These are phyloP conservation scores for Eucalyptus brandiana DNA, from an alignment of 345 rosid species.

Conservation along the genomic window DNA sequence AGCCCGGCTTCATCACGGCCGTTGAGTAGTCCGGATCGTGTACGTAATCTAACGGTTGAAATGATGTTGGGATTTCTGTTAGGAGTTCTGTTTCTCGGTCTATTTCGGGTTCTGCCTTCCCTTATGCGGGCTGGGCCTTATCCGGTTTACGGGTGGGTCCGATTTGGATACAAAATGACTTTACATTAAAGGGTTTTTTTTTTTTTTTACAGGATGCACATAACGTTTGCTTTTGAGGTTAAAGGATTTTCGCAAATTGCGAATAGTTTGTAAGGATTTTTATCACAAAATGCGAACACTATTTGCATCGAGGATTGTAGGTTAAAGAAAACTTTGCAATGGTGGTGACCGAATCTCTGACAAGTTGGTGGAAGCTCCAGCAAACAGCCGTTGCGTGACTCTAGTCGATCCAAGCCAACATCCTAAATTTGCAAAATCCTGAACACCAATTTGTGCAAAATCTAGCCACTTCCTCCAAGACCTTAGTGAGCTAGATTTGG, in stretches of 20 bases:
- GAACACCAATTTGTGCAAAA: accelerated
- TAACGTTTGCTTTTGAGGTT: neutral
- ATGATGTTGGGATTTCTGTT: neutral
- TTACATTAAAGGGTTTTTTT: neutral
- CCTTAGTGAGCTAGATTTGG: neutral
- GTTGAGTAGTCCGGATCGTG: neutral
- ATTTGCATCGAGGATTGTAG: neutral
- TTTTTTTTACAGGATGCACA: neutral
- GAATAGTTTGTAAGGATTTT: neutral
- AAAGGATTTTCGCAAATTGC: neutral
- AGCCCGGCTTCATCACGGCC: neutral
- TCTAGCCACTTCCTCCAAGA: neutral
- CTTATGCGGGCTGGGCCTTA: neutral
- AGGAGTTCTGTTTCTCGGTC: neutral
- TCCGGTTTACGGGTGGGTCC: neutral
- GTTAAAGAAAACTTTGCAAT: neutral
- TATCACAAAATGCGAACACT: too few species aligned
- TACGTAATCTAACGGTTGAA: neutral
- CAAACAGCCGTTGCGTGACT: accelerated
- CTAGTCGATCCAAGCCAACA: accelerated
- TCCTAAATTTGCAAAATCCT: neutral
- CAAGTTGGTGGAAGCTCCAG: neutral
- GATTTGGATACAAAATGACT: neutral
- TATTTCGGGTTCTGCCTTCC: neutral
- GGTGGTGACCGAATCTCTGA: neutral